Conservation (phyloP, 164 flowering plant species). For the Chimonanthus salicifolius region DNA sequence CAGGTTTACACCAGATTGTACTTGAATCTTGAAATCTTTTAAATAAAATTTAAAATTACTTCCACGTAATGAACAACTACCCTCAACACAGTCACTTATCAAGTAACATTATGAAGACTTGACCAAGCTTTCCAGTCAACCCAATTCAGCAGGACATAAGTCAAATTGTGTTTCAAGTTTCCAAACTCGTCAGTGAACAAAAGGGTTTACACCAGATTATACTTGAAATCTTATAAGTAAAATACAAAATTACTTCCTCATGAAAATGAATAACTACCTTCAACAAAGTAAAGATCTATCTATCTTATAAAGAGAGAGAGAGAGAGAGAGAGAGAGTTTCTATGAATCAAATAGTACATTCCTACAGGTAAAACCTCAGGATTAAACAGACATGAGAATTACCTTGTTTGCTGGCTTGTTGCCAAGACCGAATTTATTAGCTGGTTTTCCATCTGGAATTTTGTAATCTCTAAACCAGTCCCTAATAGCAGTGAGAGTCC, state of each 20-base stretch:
- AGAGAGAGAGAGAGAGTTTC: background rate
- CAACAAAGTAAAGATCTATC: background rate
- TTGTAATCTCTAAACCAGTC: slow-evolving; percentile 99
- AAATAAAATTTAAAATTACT: background rate
- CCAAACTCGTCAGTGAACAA: background rate
- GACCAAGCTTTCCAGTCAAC: background rate
- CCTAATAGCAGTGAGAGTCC: slow-evolving; percentile 89
- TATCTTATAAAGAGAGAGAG: background rate
- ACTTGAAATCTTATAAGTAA: background rate
- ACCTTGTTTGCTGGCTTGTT: slow-evolving; percentile 95
- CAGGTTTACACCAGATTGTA: background rate
- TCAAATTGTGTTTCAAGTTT: background rate
- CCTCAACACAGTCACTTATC: background rate
- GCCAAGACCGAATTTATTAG: slow-evolving; percentile 93
- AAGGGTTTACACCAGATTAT: background rate
- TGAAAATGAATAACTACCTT: no score
- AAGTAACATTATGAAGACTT: background rate
- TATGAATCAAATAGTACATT: background rate
- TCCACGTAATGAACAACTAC: background rate
- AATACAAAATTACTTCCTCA: background rate
- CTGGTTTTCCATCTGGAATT: slow-evolving; percentile 98
- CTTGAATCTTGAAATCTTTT: background rate
- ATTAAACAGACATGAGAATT: slow-evolving; percentile 5
- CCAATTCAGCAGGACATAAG: background rate
- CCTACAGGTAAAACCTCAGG: background rate